phyloP scores from a whole-genome alignment of 805 yeast genomes.

The Kazachstania viticola region DNA sequence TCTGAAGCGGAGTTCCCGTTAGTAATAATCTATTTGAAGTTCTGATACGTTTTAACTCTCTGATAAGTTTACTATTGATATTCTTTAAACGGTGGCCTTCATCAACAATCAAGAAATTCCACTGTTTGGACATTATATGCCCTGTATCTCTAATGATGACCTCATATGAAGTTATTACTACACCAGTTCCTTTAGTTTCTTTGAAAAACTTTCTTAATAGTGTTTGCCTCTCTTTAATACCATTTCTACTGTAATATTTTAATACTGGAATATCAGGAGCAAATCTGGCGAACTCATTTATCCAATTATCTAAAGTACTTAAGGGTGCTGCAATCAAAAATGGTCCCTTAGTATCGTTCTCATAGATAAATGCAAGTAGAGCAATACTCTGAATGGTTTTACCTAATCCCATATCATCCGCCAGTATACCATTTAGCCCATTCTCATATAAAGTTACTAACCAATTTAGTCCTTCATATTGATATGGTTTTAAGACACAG shows the following conservation, averaged over 20 bases:
- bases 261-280: conserved; percentile 59
- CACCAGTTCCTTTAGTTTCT: conserved; percentile 29
- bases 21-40: conserved; percentile 65
- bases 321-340: conserved; percentile 71
- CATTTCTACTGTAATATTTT: conserved; percentile 53
- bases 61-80: conserved; percentile 63
- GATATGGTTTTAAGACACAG: conserved; percentile 68
- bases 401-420: conserved; percentile 97
- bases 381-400: conserved; percentile 86
- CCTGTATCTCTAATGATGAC: conserved; percentile 58
- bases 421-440: conserved; percentile 88
- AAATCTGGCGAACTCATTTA: conserved; percentile 54
- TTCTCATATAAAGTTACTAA: conserved; percentile 77
- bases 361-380: conserved; percentile 60
- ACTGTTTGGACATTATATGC: conserved; percentile 39
- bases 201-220: conserved; percentile 33
- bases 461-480: conserved; percentile 87
- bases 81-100: conserved; percentile 94
- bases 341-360: conserved; percentile 69
- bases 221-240: conserved; percentile 28
- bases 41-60: conserved; percentile 52
- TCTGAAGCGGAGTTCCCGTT: conserved; percentile 96
- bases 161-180: conserved; percentile 77
- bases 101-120: conserved; percentile 86
- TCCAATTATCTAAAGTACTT: conserved; percentile 83